Base-by-base conservation (phyloP, 208 protist species). In the Angomonas ambiguus region DNA sequence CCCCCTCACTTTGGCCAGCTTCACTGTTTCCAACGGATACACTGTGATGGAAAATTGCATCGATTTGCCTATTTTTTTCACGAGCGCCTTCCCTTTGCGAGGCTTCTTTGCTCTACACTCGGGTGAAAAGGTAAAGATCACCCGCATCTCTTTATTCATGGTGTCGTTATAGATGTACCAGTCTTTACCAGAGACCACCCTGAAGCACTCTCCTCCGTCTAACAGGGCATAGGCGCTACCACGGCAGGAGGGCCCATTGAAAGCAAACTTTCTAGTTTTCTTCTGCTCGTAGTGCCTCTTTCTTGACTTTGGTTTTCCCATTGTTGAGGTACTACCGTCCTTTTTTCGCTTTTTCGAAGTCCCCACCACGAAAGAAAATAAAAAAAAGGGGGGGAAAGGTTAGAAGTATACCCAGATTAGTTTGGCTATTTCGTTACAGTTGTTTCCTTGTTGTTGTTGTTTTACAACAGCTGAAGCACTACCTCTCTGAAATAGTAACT, bases 91-190 rank as follows among this genome's bases (percentile, higher is more conserved):
- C 1, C 64, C 51, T 49, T 84, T 61, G 60, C 71, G 67, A 0
- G 65, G 33, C 8, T 65, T 62, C 49, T 75, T 59, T 25, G 70
- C 62, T 27, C 22, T 51, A 28, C 49, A 69, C 5, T 31, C 20
- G 13, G 34, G 51, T 0, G 64, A 61, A 61, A 91, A 91, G 51
- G 74, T 72, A 60, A 81, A 85, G 55, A 63, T 70, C 22, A 91
- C 69, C 51, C 78, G 78, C 67, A 85, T 70, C 56, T 91, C 85
- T 65, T 72, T 80, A 58, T 86, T 72, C 20, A 75, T 61, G 0
- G 81, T 83, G 72, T 87, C 85, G 70, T 87, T 91, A 67, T 91
- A 87, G 57, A 87, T 76, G 65, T 74, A 82, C 79, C 79, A 85
- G 34, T 59, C 58, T 41, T 71, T 65, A 57, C 60, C 45, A 27